Evolutionary conservation across 2,329 filamentous ascomycete genomes (phyloP).

Genomic region (Alternaria arborescens): DNA sequence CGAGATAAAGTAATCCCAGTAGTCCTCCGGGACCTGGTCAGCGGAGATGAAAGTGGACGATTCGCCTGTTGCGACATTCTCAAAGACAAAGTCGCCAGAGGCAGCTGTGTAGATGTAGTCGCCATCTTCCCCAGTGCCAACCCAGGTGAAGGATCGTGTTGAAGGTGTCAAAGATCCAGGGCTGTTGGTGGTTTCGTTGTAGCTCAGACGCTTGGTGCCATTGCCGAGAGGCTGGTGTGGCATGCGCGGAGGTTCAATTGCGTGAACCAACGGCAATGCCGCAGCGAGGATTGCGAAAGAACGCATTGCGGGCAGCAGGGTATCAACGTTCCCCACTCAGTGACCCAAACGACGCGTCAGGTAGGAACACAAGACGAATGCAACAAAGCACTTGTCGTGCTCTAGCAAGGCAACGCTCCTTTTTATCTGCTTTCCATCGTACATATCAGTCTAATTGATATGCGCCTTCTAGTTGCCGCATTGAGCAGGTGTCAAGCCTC

Average conservation of each 20-base stretch:
- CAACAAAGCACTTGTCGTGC: conserved; percentile 15
- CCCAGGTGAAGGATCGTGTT: conserved; percentile 63
- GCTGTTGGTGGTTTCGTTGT: conserved; percentile 66
- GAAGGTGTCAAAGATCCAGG: conserved; percentile 53
- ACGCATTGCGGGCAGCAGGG: conserved; percentile 31
- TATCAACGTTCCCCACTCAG: conserved; percentile 7
- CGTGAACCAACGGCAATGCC: conserved; percentile 38
- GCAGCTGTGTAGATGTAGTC: conserved; percentile 65
- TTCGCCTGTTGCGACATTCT: conserved; percentile 68
- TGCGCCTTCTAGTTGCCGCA: conserved; percentile 42
- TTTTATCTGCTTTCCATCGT: conserved; percentile 33
- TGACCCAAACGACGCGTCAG: conserved; percentile 23
- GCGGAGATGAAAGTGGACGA: conserved; percentile 66
- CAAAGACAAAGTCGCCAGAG: conserved; percentile 65
- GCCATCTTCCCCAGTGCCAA: conserved; percentile 67
- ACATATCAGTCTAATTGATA: conserved; percentile 33
- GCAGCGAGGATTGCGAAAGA: conserved; percentile 39
- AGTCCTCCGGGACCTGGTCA: conserved; percentile 64
- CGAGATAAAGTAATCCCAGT: conserved; percentile 69
- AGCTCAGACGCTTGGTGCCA: conserved; percentile 65
- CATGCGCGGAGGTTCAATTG: conserved; percentile 61
- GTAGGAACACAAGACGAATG: conserved; percentile 27
- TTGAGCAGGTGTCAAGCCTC: conserved; percentile 43
- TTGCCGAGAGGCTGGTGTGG: conserved; percentile 65
- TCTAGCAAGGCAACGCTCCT: conserved; percentile 6